Percentiles rank a stretch among this genome's conserved stretches.
Evolutionary conservation across 129 eudicot genomes (phyloP).

Genomic region (Ambrosia artemisiifolia): DNA sequence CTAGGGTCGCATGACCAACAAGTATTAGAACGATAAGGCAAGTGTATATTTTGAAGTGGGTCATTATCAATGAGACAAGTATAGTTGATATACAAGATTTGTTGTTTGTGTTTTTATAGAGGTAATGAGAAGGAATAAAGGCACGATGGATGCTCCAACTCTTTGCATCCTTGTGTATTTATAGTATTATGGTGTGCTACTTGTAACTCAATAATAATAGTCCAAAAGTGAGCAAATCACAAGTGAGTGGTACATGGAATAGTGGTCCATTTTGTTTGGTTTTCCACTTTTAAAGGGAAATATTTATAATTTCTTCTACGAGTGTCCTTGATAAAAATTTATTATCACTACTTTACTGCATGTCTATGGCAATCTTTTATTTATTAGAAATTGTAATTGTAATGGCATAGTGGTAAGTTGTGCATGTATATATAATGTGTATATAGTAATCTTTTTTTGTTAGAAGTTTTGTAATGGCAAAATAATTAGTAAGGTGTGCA

Average conservation of each 20-base stretch:
- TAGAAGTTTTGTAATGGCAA: no score
- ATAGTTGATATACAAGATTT: no score
- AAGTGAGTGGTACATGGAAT: slow-evolving; percentile 1
- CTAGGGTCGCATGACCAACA: slow-evolving; percentile 18
- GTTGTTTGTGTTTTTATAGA: slow-evolving; percentile 44
- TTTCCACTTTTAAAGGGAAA: background rate
- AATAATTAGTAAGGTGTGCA: background rate
- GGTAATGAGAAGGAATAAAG: slow-evolving; percentile 18
- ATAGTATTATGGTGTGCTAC: slow-evolving; percentile 34
- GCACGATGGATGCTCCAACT: slow-evolving; percentile 29
- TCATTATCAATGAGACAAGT: slow-evolving; percentile 20
- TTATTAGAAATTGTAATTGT: no score
- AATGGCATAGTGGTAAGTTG: no score
- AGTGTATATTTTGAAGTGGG: slow-evolving; percentile 19
- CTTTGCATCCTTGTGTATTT: slow-evolving; percentile 42
- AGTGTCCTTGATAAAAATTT: background rate
- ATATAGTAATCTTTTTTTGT: background rate
- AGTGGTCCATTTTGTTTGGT: background rate
- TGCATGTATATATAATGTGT: no score
- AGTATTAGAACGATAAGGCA: slow-evolving; percentile 28
- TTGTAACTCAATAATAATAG: slow-evolving; percentile 8
- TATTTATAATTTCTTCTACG: background rate
- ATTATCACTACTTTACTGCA: no score
- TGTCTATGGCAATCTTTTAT: no score
- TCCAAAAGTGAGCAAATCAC: background rate